Percentiles rank a stretch among this genome's conserved stretches.
Conservation (phyloP, 768 basidiomycete genomes). For the Agaricus sinodeliciosus region DNA sequence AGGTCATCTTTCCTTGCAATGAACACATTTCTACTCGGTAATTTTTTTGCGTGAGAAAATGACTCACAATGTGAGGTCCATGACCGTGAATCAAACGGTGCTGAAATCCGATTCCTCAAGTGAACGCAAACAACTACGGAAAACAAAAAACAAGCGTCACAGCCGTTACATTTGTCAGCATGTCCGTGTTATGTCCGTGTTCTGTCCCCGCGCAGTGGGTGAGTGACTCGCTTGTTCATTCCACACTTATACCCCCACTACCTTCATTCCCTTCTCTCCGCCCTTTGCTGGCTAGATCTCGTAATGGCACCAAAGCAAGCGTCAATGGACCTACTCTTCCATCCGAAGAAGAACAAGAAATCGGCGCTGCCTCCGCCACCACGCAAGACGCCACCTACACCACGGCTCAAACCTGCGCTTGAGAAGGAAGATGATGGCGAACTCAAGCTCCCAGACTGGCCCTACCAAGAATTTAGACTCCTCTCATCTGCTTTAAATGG, state of each 20-base stretch:
- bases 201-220: too few species aligned
- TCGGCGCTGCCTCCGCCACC: slow-evolving; percentile 29
- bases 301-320: slow-evolving; percentile 37
- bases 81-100: too few species aligned
- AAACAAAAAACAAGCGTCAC: too few species aligned
- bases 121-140: too few species aligned
- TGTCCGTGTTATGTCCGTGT: too few species aligned
- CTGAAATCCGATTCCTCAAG: too few species aligned
- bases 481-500: slow-evolving; percentile 76
- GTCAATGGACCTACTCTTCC: slow-evolving; percentile 47
- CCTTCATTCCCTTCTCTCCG: not conserved
- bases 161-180: too few species aligned
- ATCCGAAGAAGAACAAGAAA: slow-evolving; percentile 56
- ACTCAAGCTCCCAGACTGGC: slow-evolving; percentile 55
- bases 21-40: too few species aligned
- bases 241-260: not conserved
- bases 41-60: too few species aligned
- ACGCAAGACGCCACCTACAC: slow-evolving; percentile 31
- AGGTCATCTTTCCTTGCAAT: too few species aligned
- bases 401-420: slow-evolving; percentile 29
- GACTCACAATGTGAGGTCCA: too few species aligned
- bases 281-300: not conserved
- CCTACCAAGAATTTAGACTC: slow-evolving; percentile 71
- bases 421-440: slow-evolving; percentile 39
- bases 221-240: not conserved